Evolutionary conservation across 768 basidiomycete genomes (phyloP), one percentile per base, ranked within the genome.

Genomic region (Scleroderma bovista): DNA sequence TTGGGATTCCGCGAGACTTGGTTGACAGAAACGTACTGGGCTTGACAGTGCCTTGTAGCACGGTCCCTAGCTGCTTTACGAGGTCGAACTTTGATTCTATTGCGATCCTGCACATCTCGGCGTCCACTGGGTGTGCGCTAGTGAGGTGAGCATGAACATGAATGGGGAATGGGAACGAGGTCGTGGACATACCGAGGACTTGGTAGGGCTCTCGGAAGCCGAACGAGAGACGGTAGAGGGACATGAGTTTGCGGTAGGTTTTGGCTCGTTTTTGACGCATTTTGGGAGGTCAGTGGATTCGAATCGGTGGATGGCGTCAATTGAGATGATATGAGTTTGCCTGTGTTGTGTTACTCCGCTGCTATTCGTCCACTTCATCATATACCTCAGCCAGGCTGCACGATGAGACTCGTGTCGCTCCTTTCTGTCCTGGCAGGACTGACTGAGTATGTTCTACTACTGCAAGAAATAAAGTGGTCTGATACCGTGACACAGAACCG

Each of bases 211-310:
- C 26, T 29, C 26, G 26, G 67, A 97, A 98, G 6, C 88, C 88
- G 67, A 97, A 97, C 2, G 84, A 77, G 66, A 86, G 78, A 53
- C 77, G 80, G 65, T 97, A 97, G 44, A 94, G 72, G 15, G 83
- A 77, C 94, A 99, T 98, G 47, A 95, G 86, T 64, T 93, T 93
- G 57, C 86, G 81, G 70, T 97, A 97, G 1, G 85, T 80, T 69
- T 99, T 99, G 23, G 93, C 92, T 64, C 96, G 79, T 71, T 91
- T 96, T 71, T 96, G 92, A 48, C 93, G 77, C 96, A 99, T 99
- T 33, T 57, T 29, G 26, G 4, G 26, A n/a, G n/a, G n/a, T n/a
- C n/a, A n/a, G n/a, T n/a, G n/a, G n/a, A n/a, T n/a, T n/a, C n/a
- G n/a, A n/a, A n/a, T n/a, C n/a, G n/a, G n/a, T n/a, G n/a, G n/a